phyloP scores from a whole-genome alignment of 768 basidiomycete species.

The Termitomyces sp. region DNA sequence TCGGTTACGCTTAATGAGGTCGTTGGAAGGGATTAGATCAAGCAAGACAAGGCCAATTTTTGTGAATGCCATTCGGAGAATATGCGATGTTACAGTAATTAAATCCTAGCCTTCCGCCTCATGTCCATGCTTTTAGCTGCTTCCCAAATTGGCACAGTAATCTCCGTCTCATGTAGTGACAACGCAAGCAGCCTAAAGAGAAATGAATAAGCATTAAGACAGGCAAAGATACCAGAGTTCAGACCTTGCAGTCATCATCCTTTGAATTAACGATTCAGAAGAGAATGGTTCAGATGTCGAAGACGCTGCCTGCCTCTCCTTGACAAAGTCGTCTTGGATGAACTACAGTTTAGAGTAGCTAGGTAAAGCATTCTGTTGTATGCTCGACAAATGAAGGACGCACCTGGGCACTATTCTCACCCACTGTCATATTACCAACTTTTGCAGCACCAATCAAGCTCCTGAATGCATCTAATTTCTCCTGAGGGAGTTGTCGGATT shows the following conservation, averaged over 20 bases:
- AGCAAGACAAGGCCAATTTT: not conserved
- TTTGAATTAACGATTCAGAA: constrained; percentile 59
- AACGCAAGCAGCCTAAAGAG: constrained; percentile 53
- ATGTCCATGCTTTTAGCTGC: constrained; percentile 56
- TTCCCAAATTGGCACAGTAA: constrained; percentile 61
- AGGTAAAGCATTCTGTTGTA: not conserved
- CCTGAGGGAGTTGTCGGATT: constrained; percentile 40
- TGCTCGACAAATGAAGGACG: constrained; percentile 3
- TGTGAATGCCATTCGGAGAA: not conserved
- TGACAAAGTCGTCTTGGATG: constrained; percentile 74
- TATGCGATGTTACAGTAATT: not conserved
- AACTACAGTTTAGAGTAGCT: constrained; percentile 33
- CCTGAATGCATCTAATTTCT: constrained; percentile 52
- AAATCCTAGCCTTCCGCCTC: constrained; percentile 29
- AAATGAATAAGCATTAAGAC: not conserved
- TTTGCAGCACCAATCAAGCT: constrained; percentile 58
- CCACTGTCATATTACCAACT: constrained; percentile 47
- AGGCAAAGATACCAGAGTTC: constrained; percentile 13
- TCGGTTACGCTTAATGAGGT: constrained; percentile 4
- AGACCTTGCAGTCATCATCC: constrained; percentile 69
- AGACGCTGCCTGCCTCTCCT: constrained; percentile 31
- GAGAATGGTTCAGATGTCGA: constrained; percentile 32
- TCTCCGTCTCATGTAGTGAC: constrained; percentile 49
- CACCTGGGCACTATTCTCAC: constrained; percentile 58
- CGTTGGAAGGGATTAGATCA: not conserved